Evolutionary conservation across 1,139 yeast species (phyloP).

Genomic region (Candida labiduridarum): DNA sequence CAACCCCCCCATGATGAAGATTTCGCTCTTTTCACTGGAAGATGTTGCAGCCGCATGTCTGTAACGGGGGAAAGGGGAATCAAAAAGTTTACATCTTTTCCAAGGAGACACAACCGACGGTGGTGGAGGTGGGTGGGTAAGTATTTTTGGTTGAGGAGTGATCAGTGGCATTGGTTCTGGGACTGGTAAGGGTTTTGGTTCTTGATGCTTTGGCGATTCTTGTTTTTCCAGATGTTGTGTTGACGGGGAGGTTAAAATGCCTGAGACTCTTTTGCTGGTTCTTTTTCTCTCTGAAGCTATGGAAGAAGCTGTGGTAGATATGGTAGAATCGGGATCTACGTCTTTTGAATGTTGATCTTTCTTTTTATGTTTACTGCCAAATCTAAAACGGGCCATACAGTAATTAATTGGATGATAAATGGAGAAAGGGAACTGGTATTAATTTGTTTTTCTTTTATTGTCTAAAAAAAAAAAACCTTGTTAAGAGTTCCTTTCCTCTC

Average conservation of each 20-base stretch:
- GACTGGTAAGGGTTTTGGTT: not conserved
- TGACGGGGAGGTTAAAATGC: slow-evolving; percentile 2
- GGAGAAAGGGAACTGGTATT: not conserved
- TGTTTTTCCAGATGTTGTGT: slow-evolving; percentile 2
- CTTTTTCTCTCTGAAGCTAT: slow-evolving; percentile 5
- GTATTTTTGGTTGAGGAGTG: not conserved
- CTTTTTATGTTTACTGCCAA: slow-evolving; percentile 12
- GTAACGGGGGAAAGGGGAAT: slow-evolving; percentile 92
- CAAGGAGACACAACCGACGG: slow-evolving; percentile 58
- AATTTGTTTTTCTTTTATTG: slow-evolving; percentile 1
- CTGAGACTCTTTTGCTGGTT: not conserved
- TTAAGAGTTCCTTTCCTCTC: not conserved
- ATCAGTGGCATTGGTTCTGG: slow-evolving; percentile 12
- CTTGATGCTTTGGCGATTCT: not conserved
- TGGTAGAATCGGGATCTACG: slow-evolving; percentile 6
- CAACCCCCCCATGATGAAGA: slow-evolving; percentile 92
- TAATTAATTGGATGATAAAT: slow-evolving; percentile 1
- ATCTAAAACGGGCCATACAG: slow-evolving; percentile 16
- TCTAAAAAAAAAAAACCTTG: not conserved
- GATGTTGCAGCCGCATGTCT: slow-evolving; percentile 86
- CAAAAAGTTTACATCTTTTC: slow-evolving; percentile 67
- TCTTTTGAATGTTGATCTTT: slow-evolving; percentile 5
- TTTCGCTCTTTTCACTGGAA: slow-evolving; percentile 77
- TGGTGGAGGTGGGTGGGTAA: slow-evolving; percentile 12
- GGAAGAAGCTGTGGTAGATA: slow-evolving; percentile 9